Base-by-base conservation (phyloP, 371 early-diverging fungal genomes). In the Entomophthora muscae region DNA sequence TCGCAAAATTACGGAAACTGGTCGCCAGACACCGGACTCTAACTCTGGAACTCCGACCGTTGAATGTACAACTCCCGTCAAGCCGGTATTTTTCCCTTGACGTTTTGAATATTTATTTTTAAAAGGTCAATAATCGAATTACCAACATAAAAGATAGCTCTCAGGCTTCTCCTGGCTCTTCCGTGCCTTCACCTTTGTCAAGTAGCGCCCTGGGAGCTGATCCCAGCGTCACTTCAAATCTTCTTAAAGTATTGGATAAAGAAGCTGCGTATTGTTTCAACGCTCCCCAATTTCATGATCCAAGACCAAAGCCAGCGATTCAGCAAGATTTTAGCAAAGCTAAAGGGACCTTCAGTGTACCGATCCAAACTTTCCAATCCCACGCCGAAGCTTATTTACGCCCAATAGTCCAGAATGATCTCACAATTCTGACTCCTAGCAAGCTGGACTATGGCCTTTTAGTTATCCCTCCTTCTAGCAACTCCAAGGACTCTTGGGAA, bases 271-370 rank as follows among this genome's bases (percentile, higher is more conserved):
- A 12, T 58, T 3, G 22, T 22, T 30, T 21, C 31, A 58, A 58
- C 22, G 59, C 59, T 58, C 24, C 59, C 10, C 21, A 23, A 58
- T 58, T 58, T 22, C 59, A 58, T 7, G 59, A 58, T 58, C 10
- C 21, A 7, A 23, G 59, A 7, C 24, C 24, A 13, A 23, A 31
- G 21, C 17, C 26, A 30, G 59, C 21, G 21, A 27, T 58, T 30
- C 12, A 58, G 3, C 26, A 58, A 22, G 59, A 58, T 32, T 58
- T 58, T 31, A 58, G 59, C 59, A 58, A 58, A 22, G 59, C 59
- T 17, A 58, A 58, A 32, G 59, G 59, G 21, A 32, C 59, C 10
- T 58, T 28, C 31, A 27, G 28, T 17, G 59, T 58, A 30, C 59
- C 27, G 10, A 27, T 58, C 59, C 59, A 58, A 58, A 58, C 59